Evolutionary conservation across 768 basidiomycete genomes (phyloP).

Genomic region (Rhodosporidiobolus sp.): DNA sequence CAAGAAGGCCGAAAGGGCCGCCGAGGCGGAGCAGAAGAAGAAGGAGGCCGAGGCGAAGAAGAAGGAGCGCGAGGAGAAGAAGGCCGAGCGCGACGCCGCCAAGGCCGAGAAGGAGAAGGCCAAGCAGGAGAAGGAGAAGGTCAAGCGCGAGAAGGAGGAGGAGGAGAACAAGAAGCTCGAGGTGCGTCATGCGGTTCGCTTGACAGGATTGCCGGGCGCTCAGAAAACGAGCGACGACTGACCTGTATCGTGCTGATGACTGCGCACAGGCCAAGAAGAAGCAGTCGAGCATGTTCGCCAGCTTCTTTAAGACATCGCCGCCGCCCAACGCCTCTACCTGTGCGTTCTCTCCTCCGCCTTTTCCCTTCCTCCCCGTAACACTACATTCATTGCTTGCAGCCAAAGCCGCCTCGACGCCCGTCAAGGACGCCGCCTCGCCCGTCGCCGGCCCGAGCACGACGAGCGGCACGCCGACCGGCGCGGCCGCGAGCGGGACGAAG

Average conservation of each 20-base stretch:
- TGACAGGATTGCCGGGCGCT: neutral
- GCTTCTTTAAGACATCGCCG: conserved; percentile 67
- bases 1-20: conserved; percentile 35
- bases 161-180: conserved; percentile 43
- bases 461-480: no score
- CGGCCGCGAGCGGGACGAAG: neutral
- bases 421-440: no score
- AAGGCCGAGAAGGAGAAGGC: conserved; percentile 34
- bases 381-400: no score
- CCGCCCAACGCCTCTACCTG: conserved; percentile 45
- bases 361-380: neutral
- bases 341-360: conserved; percentile 22
- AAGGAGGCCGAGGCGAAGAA: conserved; percentile 43
- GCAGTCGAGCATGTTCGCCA: conserved; percentile 71
- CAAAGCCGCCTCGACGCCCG: no score
- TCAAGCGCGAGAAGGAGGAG: conserved; percentile 60
- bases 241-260: neutral
- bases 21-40: conserved; percentile 36
- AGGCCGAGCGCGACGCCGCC: conserved; percentile 47
- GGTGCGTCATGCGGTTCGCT: neutral
- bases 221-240: neutral
- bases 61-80: conserved; percentile 59
- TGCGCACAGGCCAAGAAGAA: conserved; percentile 58
- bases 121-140: conserved; percentile 50
- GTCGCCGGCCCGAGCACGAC: no score